Base-by-base conservation (phyloP, 2,329 filamentous ascomycete species). In the Sordariomycetes sp. region DNA sequence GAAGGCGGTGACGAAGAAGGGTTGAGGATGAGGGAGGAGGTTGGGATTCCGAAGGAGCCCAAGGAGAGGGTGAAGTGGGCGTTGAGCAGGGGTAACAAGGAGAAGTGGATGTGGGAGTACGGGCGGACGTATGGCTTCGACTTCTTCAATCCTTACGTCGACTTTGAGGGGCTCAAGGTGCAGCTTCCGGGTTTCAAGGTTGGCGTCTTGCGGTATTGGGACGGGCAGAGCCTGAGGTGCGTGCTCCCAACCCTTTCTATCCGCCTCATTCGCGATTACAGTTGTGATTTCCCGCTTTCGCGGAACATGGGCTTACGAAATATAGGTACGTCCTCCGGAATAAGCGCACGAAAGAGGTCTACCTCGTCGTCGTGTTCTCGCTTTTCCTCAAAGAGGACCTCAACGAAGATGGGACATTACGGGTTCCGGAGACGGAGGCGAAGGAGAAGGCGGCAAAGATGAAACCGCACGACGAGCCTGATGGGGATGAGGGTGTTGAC, bases 91-190 rank as follows among this genome's bases (percentile, higher is more conserved):
- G 72, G 72, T 2, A 79, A 71, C 64, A 81, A 81, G 66, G 70
- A 74, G 53, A 69, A 68, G 40, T 83, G 79, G 79, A 61, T 80
- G 18, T 85, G 85, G 65, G 76, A 77, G 66, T 79, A 78, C 61
- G 79, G 71, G 11, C 68, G 70, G 62, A 76, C 75, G 28, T 82
- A 83, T 60, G 76, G 74, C 0, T 68, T 82, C 24, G 81, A 84
- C 66, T 97, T 99, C 71, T 96, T 87, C 71, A 97, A 97, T 69
- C 88, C 89, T 1, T 97, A 96, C 71, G 72, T 99, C 53, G 90
- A 96, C 71, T 97, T 97, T 69, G 68, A 70, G 70, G 85, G 87
- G 63, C 86, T 93, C 65, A 79, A 87, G 32, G 72, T 94, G 24
- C 79, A 82, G 56, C 67, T 94, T 34, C 89, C 89, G 0, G 87